Conservation (phyloP, 2,329 filamentous ascomycete genomes). For the Corinectria fuckeliana region DNA sequence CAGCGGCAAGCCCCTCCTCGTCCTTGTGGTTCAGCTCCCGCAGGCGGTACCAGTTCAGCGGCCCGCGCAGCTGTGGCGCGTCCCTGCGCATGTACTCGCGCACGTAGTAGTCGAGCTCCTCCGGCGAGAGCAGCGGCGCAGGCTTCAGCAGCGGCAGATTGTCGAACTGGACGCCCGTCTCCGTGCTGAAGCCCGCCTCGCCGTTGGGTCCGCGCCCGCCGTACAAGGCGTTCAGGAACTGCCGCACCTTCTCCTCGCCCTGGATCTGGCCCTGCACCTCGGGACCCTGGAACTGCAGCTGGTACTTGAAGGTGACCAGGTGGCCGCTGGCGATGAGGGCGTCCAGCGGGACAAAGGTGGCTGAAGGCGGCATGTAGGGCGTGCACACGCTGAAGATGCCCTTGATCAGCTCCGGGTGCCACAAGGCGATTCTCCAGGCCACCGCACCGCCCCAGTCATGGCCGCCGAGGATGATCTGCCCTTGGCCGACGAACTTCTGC, state of each 20-base stretch:
- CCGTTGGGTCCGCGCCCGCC: conserved; percentile 67
- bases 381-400: conserved; percentile 84
- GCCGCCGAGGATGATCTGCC: conserved; percentile 78
- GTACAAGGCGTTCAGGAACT: conserved; percentile 75
- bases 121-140: conserved; percentile 66
- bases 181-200: conserved; percentile 63
- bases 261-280: conserved; percentile 66
- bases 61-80: conserved; percentile 71
- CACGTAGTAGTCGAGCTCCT: conserved; percentile 80
- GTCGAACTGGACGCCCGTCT: conserved; percentile 69
- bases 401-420: conserved; percentile 74
- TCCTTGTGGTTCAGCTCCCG: conserved; percentile 77
- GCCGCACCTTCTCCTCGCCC: conserved; percentile 66
- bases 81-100: conserved; percentile 69
- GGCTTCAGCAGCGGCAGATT: conserved; percentile 63
- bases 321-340: conserved; percentile 59
- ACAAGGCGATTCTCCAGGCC: conserved; percentile 76
- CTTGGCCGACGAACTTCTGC: conserved; percentile 55
- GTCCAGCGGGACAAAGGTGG: conserved; percentile 62
- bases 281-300: conserved; percentile 77
- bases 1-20: conserved; percentile 68
- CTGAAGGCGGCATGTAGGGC: conserved; percentile 66
- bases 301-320: conserved; percentile 79
- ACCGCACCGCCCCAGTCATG: conserved; percentile 92
- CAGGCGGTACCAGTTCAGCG: conserved; percentile 88